Evolutionary conservation across 257 asterid genomes (phyloP).

Genomic region (Plantago elongata): DNA sequence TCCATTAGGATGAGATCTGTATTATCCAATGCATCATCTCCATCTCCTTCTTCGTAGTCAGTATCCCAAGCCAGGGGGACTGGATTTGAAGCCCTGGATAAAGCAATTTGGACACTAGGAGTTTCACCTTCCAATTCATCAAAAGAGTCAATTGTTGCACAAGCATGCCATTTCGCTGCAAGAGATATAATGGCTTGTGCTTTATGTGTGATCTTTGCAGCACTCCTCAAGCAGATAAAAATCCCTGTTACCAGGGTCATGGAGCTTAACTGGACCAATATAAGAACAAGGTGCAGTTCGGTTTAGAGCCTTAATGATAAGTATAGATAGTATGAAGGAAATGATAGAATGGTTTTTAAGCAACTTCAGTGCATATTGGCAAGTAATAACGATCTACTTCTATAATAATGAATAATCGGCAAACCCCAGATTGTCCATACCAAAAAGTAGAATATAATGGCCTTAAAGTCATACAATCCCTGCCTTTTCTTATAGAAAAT

Average conservation of each 20-base stretch:
- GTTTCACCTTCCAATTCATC: conserved; percentile 43
- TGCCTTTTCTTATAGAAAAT: too few species aligned
- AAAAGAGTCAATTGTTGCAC: conserved; percentile 64
- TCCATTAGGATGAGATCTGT: conserved; percentile 53
- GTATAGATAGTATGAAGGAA: neutral
- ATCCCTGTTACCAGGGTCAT: conserved; percentile 78
- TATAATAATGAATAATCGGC: too few species aligned
- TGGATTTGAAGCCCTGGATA: conserved; percentile 24
- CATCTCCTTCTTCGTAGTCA: conserved; percentile 85
- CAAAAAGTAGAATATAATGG: too few species aligned
- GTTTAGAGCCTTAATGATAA: neutral
- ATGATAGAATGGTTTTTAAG: too few species aligned
- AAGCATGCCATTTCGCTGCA: conserved; percentile 93
- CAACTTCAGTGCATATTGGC: too few species aligned
- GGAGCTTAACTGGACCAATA: conserved; percentile 62
- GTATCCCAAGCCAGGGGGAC: conserved; percentile 36
- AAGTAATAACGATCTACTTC: too few species aligned
- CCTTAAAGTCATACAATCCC: too few species aligned
- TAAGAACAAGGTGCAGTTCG: neutral
- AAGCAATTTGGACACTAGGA: conserved; percentile 29
- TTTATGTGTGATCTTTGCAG: conserved; percentile 89
- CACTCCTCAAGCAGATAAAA: conserved; percentile 78
- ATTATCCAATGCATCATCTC: conserved; percentile 74
- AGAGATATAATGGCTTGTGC: conserved; percentile 70
- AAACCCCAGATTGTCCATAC: too few species aligned